Percentiles rank a stretch among this genome's conserved stretches.
These are phyloP conservation scores for Blastomyces emzantsi DNA, from an alignment of 2,329 filamentous ascomycete species.

Conservation along the genomic window DNA sequence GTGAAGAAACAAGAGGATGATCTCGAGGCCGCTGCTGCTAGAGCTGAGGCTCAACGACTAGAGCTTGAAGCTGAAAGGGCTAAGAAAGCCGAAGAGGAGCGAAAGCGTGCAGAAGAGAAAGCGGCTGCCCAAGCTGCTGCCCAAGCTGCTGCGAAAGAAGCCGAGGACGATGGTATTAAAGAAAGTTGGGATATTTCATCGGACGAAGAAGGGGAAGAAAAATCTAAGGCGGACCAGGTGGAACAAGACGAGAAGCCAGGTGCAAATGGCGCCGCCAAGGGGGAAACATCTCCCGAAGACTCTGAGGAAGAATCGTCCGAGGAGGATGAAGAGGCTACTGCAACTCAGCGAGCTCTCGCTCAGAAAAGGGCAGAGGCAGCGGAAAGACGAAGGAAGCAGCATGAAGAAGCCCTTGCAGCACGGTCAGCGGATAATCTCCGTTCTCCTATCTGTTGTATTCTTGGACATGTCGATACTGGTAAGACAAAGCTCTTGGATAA, in stretches of 20 bases:
- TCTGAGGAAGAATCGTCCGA: constrained; percentile 54
- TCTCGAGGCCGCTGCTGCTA: constrained; percentile 40
- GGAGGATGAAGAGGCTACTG: constrained; percentile 61
- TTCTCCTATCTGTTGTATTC: constrained; percentile 98
- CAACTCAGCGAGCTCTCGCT: constrained; percentile 61
- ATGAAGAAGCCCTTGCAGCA: constrained; percentile 84
- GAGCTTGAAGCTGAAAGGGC: constrained; percentile 48
- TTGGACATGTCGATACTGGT: constrained; percentile 98
- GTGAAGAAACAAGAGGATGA: constrained; percentile 54
- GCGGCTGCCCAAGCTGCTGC: constrained; percentile 60
- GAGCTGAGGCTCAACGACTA: constrained; percentile 38
- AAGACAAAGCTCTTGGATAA: constrained; percentile 99
- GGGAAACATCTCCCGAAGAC: constrained; percentile 43
- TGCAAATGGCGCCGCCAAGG: constrained; percentile 12
- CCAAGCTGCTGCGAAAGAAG: constrained; percentile 73
- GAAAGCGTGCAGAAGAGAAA: constrained; percentile 59
- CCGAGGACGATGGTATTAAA: constrained; percentile 69
- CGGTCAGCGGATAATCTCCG: constrained; percentile 90
- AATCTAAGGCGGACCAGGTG: constrained; percentile 28
- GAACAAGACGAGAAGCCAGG: constrained; percentile 20
- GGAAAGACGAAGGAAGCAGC: constrained; percentile 77
- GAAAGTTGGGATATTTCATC: constrained; percentile 79
- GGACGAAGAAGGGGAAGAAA: constrained; percentile 57
- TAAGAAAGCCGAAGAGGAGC: constrained; percentile 39
- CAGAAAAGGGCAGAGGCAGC: constrained; percentile 81